Percentiles rank a stretch among this genome's conserved stretches.
Evolutionary conservation across 176 grass and related monocot genomes (phyloP).

Genomic region (Rhipidocladum racemiflorum): DNA sequence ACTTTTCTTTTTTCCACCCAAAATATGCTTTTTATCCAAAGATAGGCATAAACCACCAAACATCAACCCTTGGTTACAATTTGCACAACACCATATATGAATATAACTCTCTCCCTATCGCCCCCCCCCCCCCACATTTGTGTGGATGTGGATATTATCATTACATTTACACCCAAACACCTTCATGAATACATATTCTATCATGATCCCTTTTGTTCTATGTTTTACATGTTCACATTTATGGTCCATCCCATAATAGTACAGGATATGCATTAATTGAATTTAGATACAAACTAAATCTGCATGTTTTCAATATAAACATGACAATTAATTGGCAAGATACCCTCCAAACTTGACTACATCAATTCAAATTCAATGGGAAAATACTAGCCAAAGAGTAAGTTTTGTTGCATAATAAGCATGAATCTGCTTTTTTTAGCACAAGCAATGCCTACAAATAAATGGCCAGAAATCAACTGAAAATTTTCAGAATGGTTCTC

Average conservation of each 20-base stretch:
- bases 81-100: too few species aligned
- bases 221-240: neutral
- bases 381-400: neutral
- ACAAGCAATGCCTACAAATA: neutral
- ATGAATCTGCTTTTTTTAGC: neutral
- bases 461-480: neutral
- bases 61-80: too few species aligned
- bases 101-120: too few species aligned
- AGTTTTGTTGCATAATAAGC: neutral
- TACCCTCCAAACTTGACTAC: neutral
- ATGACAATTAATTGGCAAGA: neutral
- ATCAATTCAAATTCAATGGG: neutral
- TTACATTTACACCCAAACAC: too few species aligned
- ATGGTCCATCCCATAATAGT: neutral
- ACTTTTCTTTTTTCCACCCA: neutral
- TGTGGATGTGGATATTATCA: neutral
- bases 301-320: neutral
- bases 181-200: neutral
- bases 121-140: too few species aligned
- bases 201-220: neutral
- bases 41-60: neutral
- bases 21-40: neutral
- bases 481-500: neutral
- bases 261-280: neutral
- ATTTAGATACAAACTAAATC: neutral